Percentiles rank a stretch among this genome's conserved stretches.
phyloP scores from a whole-genome alignment of 805 yeast species.

The Candida cerambycidarum region DNA sequence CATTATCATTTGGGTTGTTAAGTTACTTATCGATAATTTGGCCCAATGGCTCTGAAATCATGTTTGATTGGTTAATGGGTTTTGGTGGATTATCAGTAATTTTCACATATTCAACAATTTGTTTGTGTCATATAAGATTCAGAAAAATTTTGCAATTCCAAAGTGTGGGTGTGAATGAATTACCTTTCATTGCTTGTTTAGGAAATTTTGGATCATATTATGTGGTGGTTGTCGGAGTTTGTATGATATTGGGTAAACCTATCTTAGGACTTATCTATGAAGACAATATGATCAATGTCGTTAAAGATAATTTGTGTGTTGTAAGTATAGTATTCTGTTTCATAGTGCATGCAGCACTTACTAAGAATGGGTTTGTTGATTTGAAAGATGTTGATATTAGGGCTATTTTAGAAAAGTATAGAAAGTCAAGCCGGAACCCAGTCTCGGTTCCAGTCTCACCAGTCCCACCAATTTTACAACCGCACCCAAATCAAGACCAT shows the following conservation, averaged over 20 bases:
- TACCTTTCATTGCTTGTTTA: constrained; percentile 71
- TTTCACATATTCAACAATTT: constrained; percentile 40
- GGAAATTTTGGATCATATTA: constrained; percentile 71
- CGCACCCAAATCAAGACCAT: no score
- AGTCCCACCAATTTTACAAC: no score
- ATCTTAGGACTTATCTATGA: neutral
- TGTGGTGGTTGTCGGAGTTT: constrained; percentile 39
- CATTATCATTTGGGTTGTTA: constrained; percentile 61
- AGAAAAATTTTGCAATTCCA: constrained; percentile 61
- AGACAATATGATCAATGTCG: neutral
- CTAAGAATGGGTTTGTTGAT: neutral
- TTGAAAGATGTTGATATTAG: neutral
- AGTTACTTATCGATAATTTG: constrained; percentile 58
- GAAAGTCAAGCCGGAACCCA: no score
- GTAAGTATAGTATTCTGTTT: neutral
- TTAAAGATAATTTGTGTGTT: neutral
- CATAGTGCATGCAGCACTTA: neutral
- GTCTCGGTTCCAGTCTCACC: no score
- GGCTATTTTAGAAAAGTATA: neutral
- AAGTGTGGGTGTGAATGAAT: constrained; percentile 60
- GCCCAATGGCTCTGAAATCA: constrained; percentile 39
- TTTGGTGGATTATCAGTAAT: constrained; percentile 38
- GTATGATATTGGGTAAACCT: constrained; percentile 9
- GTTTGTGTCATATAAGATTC: constrained; percentile 61
- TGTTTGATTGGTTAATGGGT: constrained; percentile 39